Percentiles rank a stretch among this genome's conserved stretches.
These are phyloP conservation scores for Thielaviopsis populi DNA, from an alignment of 2,329 filamentous ascomycete genomes.

Conservation along the genomic window DNA sequence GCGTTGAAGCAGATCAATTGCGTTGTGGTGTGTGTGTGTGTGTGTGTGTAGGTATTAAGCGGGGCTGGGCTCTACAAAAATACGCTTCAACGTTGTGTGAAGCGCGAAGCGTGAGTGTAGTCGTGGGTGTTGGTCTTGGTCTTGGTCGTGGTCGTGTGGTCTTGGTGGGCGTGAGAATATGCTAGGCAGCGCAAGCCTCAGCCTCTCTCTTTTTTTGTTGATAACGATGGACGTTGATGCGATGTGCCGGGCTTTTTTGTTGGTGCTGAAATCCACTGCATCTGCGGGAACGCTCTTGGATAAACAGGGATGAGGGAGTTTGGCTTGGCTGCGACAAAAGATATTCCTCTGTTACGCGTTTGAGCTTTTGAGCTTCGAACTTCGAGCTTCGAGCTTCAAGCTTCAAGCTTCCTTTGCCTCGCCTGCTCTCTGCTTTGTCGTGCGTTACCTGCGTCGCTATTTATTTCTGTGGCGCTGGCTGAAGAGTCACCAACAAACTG, in stretches of 20 bases:
- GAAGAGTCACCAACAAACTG: neutral
- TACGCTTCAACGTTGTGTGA: neutral
- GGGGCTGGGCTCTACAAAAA: neutral
- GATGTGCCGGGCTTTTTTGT: conserved; percentile 2
- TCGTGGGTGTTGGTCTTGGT: too few species aligned
- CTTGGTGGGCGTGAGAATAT: too few species aligned
- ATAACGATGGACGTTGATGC: neutral
- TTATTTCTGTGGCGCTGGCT: neutral
- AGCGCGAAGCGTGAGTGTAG: too few species aligned
- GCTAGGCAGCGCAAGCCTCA: too few species aligned
- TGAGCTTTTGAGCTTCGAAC: neutral
- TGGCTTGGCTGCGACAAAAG: conserved; percentile 2
- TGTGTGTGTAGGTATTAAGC: too few species aligned
- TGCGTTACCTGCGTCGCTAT: neutral
- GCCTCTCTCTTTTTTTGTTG: neutral
- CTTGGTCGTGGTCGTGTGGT: too few species aligned
- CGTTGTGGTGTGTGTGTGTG: neutral
- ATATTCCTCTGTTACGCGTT: neutral
- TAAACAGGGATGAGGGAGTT: neutral
- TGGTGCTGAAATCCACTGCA: neutral
- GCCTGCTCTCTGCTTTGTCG: neutral
- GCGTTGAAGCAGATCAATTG: neutral
- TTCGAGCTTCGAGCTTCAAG: neutral
- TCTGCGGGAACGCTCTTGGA: neutral
- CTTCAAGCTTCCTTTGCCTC: neutral